phyloP scores from a whole-genome alignment of 192 early-diverging fungal species.

The Backusella sp. region DNA sequence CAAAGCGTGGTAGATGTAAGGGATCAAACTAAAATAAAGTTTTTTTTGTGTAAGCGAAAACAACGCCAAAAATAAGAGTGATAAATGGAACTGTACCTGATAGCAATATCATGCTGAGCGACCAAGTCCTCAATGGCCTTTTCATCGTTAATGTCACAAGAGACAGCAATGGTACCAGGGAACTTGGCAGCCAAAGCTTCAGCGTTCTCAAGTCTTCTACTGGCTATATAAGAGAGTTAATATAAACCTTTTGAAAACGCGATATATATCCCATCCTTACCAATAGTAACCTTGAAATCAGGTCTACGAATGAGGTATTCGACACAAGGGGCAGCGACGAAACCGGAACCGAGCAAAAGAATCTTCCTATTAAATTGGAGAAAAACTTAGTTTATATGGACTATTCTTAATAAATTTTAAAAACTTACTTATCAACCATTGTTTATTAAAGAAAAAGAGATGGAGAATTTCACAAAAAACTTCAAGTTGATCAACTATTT shows the following conservation, averaged over 20 bases:
- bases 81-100: slow-evolving; percentile 52
- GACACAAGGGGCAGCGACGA: slow-evolving; percentile 93
- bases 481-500: background rate
- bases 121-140: slow-evolving; percentile 70
- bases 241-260: background rate
- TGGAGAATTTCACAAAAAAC: background rate
- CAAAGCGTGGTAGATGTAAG: slow-evolving; percentile 84
- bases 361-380: slow-evolving; percentile 61
- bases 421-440: slow-evolving; percentile 19
- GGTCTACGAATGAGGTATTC: slow-evolving; percentile 88
- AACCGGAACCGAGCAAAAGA: slow-evolving; percentile 95
- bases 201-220: slow-evolving; percentile 73
- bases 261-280: slow-evolving; percentile 23
- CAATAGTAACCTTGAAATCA: slow-evolving; percentile 90
- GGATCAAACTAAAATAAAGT: slow-evolving; percentile 64
- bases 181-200: slow-evolving; percentile 65
- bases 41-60: slow-evolving; percentile 7
- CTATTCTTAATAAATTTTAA: background rate
- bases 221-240: slow-evolving; percentile 48
- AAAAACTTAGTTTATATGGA: background rate
- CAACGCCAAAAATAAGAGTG: background rate
- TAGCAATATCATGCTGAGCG: slow-evolving; percentile 84
- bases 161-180: slow-evolving; percentile 58
- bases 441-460: background rate
- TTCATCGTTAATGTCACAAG: slow-evolving; percentile 81